Evolutionary conservation across 192 early-diverging fungal genomes (phyloP).

Genomic region (Umbelopsis sp.): DNA sequence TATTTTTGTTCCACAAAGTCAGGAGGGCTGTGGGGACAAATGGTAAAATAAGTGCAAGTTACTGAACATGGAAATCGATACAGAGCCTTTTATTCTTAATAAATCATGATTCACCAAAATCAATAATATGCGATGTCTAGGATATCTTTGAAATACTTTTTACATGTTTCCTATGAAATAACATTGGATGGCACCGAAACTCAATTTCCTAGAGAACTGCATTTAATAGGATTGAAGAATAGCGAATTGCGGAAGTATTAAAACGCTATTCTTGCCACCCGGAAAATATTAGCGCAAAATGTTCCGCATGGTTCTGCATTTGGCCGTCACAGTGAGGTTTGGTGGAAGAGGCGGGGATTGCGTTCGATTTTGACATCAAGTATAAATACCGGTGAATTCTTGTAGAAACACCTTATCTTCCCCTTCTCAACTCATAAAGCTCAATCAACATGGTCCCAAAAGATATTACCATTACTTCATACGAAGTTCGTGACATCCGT

Average conservation of each 20-base stretch:
- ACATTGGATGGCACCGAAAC: too few relatives aligned
- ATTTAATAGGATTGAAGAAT: too few relatives aligned
- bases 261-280: background rate
- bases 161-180: too few relatives aligned
- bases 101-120: too few relatives aligned
- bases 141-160: too few relatives aligned
- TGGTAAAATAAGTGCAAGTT: too few relatives aligned
- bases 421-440: background rate
- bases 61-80: too few relatives aligned
- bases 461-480: slow-evolving; percentile 37
- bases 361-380: background rate
- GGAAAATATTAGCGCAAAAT: background rate
- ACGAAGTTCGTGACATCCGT: slow-evolving; percentile 42
- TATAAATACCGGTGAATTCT: background rate
- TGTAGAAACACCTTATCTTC: slow-evolving; percentile 5
- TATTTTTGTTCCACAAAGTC: too few relatives aligned
- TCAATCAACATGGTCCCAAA: slow-evolving; percentile 6
- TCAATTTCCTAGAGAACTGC: too few relatives aligned
- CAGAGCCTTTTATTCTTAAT: too few relatives aligned
- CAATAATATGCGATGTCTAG: too few relatives aligned
- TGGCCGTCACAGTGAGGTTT: background rate
- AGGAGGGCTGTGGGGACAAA: too few relatives aligned
- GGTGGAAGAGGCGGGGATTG: background rate
- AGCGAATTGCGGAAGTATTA: background rate
- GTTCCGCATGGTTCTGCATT: background rate